These are phyloP conservation scores for Entamoeba invadens DNA, from an alignment of 208 protist genomes.

Conservation along the genomic window DNA sequence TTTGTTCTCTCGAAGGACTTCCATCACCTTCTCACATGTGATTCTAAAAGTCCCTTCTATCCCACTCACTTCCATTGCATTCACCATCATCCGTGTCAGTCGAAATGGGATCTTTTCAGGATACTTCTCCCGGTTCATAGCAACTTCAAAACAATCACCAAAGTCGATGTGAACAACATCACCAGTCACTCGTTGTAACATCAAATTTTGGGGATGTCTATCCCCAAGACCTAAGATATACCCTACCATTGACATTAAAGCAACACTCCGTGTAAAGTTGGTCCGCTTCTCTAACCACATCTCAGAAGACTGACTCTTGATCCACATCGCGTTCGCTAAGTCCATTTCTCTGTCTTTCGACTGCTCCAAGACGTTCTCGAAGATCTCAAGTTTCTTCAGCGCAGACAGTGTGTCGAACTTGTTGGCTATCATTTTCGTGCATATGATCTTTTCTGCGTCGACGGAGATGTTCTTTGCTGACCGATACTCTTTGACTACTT, in stretches of 20 bases:
- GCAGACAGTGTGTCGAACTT: slow-evolving; percentile 78
- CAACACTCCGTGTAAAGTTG: slow-evolving; percentile 88
- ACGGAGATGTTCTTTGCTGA: slow-evolving; percentile 57
- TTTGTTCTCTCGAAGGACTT: slow-evolving; percentile 84
- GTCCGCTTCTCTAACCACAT: slow-evolving; percentile 85
- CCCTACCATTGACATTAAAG: slow-evolving; percentile 86
- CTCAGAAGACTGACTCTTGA: slow-evolving; percentile 79
- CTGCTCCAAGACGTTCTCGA: slow-evolving; percentile 10
- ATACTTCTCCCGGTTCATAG: slow-evolving; percentile 86
- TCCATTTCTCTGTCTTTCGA: slow-evolving; percentile 33
- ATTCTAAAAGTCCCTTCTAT: slow-evolving; percentile 90
- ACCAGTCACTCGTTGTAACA: slow-evolving; percentile 87
- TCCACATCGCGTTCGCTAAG: slow-evolving; percentile 76
- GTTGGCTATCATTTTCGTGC: slow-evolving; percentile 50
- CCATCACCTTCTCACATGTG: slow-evolving; percentile 88
- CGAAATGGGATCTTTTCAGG: slow-evolving; percentile 98
- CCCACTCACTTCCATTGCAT: slow-evolving; percentile 86
- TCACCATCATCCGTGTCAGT: slow-evolving; percentile 88
- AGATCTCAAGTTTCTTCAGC: slow-evolving; percentile 80
- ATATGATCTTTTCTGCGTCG: slow-evolving; percentile 36
- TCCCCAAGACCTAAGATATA: slow-evolving; percentile 69
- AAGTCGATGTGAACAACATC: slow-evolving; percentile 99
- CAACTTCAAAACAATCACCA: slow-evolving; percentile 98
- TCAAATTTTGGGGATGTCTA: slow-evolving; percentile 96
- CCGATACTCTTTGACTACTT: slow-evolving; percentile 88